A percentile compares a stretch with the other conserved stretches of the same genome.
phyloP scores from a whole-genome alignment of 2,329 filamentous ascomycete genomes.

The Ceratocystis variospora region DNA sequence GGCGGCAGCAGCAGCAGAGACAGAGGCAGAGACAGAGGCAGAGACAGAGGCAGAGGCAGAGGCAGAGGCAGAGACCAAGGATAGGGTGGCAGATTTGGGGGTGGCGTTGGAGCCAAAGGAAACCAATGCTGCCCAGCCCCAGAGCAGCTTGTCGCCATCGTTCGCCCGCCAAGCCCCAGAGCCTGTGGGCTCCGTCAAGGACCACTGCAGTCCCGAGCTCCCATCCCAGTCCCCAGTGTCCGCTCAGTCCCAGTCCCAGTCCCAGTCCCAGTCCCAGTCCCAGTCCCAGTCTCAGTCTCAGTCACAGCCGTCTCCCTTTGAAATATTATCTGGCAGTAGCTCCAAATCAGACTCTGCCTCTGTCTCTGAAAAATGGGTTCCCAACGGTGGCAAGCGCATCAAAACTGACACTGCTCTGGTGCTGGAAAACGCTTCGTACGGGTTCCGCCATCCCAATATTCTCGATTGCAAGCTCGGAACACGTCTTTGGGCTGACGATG shows the following conservation, averaged over 20 bases:
- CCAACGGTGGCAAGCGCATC: constrained; percentile 45
- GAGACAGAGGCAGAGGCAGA: neutral
- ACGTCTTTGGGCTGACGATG: constrained; percentile 70
- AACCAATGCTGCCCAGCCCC: neutral
- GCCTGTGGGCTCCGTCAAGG: neutral
- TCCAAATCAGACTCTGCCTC: constrained; percentile 2
- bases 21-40: neutral
- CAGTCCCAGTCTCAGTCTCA: neutral
- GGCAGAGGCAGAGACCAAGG: neutral
- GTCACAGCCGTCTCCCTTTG: neutral
- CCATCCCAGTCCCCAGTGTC: neutral
- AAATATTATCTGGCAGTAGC: neutral
- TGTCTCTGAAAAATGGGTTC: constrained; percentile 30
- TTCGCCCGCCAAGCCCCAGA: neutral
- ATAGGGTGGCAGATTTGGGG: neutral
- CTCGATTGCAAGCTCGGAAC: constrained; percentile 85
- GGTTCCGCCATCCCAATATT: constrained; percentile 75
- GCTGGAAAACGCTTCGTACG: constrained; percentile 67
- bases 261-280: neutral
- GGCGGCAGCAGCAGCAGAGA: neutral
- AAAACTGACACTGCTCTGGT: constrained; percentile 69
- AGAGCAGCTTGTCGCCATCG: neutral
- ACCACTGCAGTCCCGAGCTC: neutral
- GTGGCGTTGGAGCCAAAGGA: neutral
- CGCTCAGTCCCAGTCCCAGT: neutral